Evolutionary conservation across 352 stramenopile genomes (phyloP).

Genomic region (Globisporangium echinulatum): DNA sequence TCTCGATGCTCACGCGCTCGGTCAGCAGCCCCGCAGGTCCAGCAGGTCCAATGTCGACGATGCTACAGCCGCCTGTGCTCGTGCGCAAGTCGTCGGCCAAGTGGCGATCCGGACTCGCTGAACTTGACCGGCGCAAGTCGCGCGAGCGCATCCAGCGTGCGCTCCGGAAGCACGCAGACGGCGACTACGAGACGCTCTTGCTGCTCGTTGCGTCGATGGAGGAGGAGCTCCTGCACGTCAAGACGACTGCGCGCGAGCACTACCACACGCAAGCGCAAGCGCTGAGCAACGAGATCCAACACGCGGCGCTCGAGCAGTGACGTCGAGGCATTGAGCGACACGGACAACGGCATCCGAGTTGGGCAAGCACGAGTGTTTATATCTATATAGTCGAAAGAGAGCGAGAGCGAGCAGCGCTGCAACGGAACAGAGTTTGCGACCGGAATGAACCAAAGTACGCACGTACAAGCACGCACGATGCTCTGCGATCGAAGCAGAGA

Average conservation of each 20-base stretch:
- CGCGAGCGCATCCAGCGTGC: conserved; percentile 57
- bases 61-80: conserved; percentile 23
- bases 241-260: conserved; percentile 56
- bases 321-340: no score
- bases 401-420: not conserved
- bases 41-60: not conserved
- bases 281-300: conserved; percentile 43
- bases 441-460: no score
- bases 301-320: conserved; percentile 37
- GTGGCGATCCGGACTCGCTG: conserved; percentile 57
- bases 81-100: conserved; percentile 32
- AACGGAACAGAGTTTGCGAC: not conserved
- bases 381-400: not conserved
- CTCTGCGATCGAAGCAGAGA: no score
- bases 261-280: conserved; percentile 56
- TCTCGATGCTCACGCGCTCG: conserved; percentile 2
- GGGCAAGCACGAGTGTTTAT: no score
- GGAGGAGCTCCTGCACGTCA: conserved; percentile 74
- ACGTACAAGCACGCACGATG: no score
- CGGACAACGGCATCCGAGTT: not conserved
- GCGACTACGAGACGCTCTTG: conserved; percentile 63
- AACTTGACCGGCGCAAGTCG: conserved; percentile 49
- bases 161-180: conserved; percentile 43
- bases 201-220: conserved; percentile 61
- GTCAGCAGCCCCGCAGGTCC: conserved; percentile 6